Evolutionary conservation across 1,139 yeast species (phyloP), one percentile per base, ranked within the genome.

Genomic region (Saccharomyces hybrid): DNA sequence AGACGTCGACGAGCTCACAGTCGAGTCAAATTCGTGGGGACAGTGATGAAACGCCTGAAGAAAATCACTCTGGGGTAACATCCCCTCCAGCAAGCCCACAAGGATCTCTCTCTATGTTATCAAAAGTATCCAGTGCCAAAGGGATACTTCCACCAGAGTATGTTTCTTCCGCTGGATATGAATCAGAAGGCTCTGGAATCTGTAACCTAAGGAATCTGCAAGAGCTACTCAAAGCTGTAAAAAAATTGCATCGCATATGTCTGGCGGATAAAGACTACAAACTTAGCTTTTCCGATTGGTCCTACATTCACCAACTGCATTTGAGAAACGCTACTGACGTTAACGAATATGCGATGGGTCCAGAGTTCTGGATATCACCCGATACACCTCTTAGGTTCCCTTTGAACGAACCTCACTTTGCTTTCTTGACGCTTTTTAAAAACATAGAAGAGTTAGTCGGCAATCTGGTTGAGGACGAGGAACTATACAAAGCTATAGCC

Each of bases 311-410:
- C 16, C 58, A 65, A 8, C 64, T 78, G 46, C 61, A 72, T 50
- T 57, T 58, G 13, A 57, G 73, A 11, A 55, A 70, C 9, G 66
- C 62, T 11, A 59, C 71, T 2, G 64, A 67, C 9, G 61, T 63
- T 5, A 57, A 58, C 0, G 67, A 69, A 0, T 59, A 59, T 1
- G 58, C 62, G 5, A n/a, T n/a, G n/a, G n/a, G n/a, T n/a, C n/a
- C n/a, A n/a, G 57, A 68, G 19, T 73, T 70, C 58, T 84, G 90
- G 90, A 62, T 84, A 2, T 75, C 84, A 7, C 82, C 82, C 3
- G 65, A 69, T 3, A 83, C 90, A 1, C 95, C 95, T 0, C 69
- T 86, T 41, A 73, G 86, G 49, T 79, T 78, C 52, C 93, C 93
- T 0, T 70, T 84, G 47, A 78, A 77, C 59, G 90, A 88, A 63